phyloP scores from a whole-genome alignment of 306 rosid genomes.

The Vigna nakashimae region DNA sequence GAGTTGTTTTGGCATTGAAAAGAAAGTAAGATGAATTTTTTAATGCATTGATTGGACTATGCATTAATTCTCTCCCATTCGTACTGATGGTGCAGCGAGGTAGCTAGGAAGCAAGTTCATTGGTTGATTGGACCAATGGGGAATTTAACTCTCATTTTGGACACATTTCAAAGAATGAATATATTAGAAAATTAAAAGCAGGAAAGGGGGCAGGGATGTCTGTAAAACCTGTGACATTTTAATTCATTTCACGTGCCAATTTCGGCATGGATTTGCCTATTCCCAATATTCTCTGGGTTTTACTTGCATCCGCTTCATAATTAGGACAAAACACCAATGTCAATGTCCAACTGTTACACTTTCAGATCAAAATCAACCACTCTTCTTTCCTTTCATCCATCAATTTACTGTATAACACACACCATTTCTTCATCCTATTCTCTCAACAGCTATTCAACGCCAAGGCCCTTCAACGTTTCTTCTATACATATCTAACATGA shows the following conservation, averaged over 20 bases:
- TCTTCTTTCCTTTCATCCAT: too few species aligned
- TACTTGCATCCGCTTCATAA: slow-evolving; percentile 28
- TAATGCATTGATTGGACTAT: slow-evolving; percentile 23
- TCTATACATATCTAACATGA: too few species aligned
- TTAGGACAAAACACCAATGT: slow-evolving; percentile 39
- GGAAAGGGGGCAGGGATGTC: slow-evolving; percentile 51
- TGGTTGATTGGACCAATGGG: slow-evolving; percentile 43
- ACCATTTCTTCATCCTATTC: too few species aligned
- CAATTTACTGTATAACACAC: too few species aligned
- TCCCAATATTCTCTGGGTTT: slow-evolving; percentile 53
- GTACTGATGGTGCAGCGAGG: slow-evolving; percentile 22
- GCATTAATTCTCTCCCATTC: slow-evolving; percentile 38
- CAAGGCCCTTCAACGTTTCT: too few species aligned
- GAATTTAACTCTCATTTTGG: slow-evolving; percentile 43
- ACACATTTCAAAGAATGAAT: slow-evolving; percentile 13
- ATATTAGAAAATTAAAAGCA: slow-evolving; percentile 18
- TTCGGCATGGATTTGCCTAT: slow-evolving; percentile 35
- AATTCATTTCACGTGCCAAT: slow-evolving; percentile 51
- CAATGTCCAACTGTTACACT: slow-evolving; percentile 32
- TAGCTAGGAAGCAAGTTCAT: slow-evolving; percentile 35
- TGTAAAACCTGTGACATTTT: slow-evolving; percentile 52
- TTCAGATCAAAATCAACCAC: slow-evolving; percentile 7
- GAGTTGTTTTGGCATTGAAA: slow-evolving; percentile 12
- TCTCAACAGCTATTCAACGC: too few species aligned
- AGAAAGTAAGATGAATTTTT: slow-evolving; percentile 7